A percentile compares a stretch with the other conserved stretches of the same genome.
Evolutionary conservation across 2,329 filamentous ascomycete species (phyloP).

Genomic region (Penicillium sp.): DNA sequence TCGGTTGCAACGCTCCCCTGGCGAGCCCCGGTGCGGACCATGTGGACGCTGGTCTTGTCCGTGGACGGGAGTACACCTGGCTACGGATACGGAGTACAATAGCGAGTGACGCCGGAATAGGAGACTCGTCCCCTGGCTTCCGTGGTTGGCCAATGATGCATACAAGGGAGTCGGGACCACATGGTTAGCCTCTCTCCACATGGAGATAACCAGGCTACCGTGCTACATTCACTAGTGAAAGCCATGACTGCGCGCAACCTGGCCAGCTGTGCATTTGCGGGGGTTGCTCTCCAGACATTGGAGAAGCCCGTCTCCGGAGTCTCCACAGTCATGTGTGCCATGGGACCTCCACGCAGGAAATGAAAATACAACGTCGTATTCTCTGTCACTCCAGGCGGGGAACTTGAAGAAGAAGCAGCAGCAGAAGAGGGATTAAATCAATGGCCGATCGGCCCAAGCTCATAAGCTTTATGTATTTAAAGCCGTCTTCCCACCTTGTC

Average conservation of each 20-base stretch:
- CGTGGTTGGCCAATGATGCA: constrained; percentile 1
- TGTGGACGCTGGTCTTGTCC: not conserved
- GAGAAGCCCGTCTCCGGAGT: constrained; percentile 3
- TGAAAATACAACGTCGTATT: constrained; percentile 10
- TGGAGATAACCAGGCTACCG: not conserved
- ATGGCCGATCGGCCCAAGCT: not conserved
- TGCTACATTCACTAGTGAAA: too few relatives aligned
- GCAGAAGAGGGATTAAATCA: not conserved
- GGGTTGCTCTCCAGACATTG: not conserved
- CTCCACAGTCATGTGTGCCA: constrained; percentile 9
- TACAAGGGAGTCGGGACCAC: constrained; percentile 7
- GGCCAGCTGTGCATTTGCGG: constrained; percentile 2
- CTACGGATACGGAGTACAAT: not conserved
- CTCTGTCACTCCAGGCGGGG: constrained; percentile 8
- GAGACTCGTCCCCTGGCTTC: not conserved
- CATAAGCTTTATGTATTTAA: constrained; percentile 4
- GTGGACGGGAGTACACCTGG: not conserved
- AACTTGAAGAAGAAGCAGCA: constrained; percentile 1
- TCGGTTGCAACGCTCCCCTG: constrained; percentile 2
- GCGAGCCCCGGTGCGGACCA: constrained; percentile 3
- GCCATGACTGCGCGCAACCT: not conserved
- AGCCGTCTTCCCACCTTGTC: not conserved
- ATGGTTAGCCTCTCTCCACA: constrained; percentile 6
- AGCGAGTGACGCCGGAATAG: not conserved
- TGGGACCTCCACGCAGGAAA: constrained; percentile 3